Percentiles rank a stretch among this genome's conserved stretches.
Evolutionary conservation across 129 eudicot species (phyloP).

Genomic region (Tanacetum coccineum): DNA sequence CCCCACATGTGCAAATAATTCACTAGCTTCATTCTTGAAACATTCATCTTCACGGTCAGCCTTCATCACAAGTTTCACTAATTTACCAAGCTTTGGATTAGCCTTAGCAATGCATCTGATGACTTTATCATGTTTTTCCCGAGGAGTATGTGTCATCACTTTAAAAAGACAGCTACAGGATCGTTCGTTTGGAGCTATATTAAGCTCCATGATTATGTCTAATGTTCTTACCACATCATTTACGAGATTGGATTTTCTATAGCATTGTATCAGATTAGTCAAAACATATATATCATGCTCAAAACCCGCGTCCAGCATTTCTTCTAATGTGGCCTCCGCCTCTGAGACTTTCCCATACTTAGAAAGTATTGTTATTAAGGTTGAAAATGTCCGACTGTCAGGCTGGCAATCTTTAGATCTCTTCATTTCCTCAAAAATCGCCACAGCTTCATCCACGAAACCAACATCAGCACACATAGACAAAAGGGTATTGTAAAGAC

Average conservation of each 20-base stretch:
- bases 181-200: constrained; percentile 73
- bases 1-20: constrained; percentile 41
- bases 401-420: constrained; percentile 45
- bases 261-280: constrained; percentile 83
- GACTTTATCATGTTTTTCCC: constrained; percentile 59
- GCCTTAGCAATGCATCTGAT: constrained; percentile 55
- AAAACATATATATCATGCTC: constrained; percentile 62
- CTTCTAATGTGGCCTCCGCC: constrained; percentile 56
- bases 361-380: constrained; percentile 66
- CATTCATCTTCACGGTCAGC: constrained; percentile 35
- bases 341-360: constrained; percentile 66
- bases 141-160: constrained; percentile 69
- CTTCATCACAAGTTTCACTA: constrained; percentile 49
- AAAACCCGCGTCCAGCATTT: constrained; percentile 75
- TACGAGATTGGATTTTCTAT: constrained; percentile 67
- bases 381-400: constrained; percentile 72
- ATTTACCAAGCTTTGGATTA: constrained; percentile 55
- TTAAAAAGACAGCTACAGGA: constrained; percentile 74
- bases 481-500: constrained; percentile 69
- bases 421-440: constrained; percentile 74
- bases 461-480: constrained; percentile 87
- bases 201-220: constrained; percentile 46
- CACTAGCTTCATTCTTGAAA: constrained; percentile 47
- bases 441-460: constrained; percentile 59
- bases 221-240: constrained; percentile 75